Evolutionary conservation across 169 alveolate species (phyloP).

Genomic region (Eimeria praecox): DNA sequence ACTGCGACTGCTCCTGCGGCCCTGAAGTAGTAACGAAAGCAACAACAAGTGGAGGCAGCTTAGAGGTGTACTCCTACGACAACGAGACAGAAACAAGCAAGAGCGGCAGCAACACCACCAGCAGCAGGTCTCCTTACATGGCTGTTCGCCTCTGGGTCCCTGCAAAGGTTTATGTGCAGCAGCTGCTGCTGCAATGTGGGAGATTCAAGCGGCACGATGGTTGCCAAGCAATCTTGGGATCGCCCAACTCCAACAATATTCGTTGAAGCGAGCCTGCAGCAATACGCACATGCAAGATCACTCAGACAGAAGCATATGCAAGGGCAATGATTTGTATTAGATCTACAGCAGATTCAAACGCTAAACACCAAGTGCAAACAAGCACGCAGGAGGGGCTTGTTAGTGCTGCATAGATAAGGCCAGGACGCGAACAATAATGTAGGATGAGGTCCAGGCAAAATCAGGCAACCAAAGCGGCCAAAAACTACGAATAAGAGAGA

Average conservation of each 20-base stretch:
- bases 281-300: background rate
- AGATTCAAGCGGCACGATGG: background rate
- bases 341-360: background rate
- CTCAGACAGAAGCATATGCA: background rate
- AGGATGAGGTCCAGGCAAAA: background rate
- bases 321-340: background rate
- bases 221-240: background rate
- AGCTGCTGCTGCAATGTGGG: conserved; percentile 42
- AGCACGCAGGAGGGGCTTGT: background rate
- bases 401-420: background rate
- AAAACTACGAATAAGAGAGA: background rate
- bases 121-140: background rate
- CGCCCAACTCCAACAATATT: background rate
- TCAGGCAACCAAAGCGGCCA: background rate
- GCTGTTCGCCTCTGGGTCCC: conserved; percentile 30
- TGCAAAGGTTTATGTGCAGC: conserved; percentile 10
- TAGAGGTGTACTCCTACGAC: background rate
- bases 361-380: background rate
- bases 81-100: background rate
- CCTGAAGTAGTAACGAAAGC: background rate
- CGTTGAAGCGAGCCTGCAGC: conserved; percentile 3
- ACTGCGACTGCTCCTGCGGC: conserved; percentile 58
- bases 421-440: background rate
- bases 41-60: background rate
- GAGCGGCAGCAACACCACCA: conserved; percentile 4